A percentile compares a stretch with the other conserved stretches of the same genome.
These are phyloP conservation scores for Verticillium tricorpus DNA, from an alignment of 2,329 filamentous ascomycete genomes.

Conservation along the genomic window DNA sequence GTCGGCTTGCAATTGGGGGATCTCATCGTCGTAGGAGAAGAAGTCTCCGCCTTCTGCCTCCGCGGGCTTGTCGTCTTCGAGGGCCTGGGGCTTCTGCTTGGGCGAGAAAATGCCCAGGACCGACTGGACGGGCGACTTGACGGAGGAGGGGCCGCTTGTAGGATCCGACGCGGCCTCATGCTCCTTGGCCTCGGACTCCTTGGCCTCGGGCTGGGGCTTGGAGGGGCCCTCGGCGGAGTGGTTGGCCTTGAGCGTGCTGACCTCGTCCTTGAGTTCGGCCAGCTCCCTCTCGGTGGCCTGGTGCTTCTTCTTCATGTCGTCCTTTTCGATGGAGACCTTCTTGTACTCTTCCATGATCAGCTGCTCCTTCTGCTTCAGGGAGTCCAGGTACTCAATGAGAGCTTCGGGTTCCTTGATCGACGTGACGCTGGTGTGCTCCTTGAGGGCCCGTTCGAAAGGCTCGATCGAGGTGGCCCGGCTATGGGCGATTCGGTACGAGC, in stretches of 20 bases:
- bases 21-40: constrained; percentile 88
- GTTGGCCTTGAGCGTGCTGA: constrained; percentile 39
- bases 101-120: constrained; percentile 47
- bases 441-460: constrained; percentile 84
- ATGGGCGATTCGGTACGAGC: constrained; percentile 90
- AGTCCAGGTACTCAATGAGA: constrained; percentile 84
- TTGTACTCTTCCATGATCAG: constrained; percentile 95
- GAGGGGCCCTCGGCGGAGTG: constrained; percentile 22
- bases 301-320: constrained; percentile 71
- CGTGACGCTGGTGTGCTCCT: constrained; percentile 86
- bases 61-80: constrained; percentile 25
- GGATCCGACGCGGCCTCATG: not conserved
- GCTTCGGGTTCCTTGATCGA: constrained; percentile 83
- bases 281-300: constrained; percentile 66
- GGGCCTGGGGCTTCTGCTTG: constrained; percentile 33
- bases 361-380: constrained; percentile 78
- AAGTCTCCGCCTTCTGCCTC: constrained; percentile 51
- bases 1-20: constrained; percentile 75
- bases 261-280: constrained; percentile 50
- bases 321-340: constrained; percentile 75
- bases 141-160: constrained; percentile 19
- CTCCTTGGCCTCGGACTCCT: not conserved
- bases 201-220: constrained; percentile 19
- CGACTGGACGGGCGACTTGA: constrained; percentile 42
- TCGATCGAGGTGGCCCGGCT: constrained; percentile 82